Evolutionary conservation across 441 rosid species (phyloP).

Genomic region (Corymbia calophylla): DNA sequence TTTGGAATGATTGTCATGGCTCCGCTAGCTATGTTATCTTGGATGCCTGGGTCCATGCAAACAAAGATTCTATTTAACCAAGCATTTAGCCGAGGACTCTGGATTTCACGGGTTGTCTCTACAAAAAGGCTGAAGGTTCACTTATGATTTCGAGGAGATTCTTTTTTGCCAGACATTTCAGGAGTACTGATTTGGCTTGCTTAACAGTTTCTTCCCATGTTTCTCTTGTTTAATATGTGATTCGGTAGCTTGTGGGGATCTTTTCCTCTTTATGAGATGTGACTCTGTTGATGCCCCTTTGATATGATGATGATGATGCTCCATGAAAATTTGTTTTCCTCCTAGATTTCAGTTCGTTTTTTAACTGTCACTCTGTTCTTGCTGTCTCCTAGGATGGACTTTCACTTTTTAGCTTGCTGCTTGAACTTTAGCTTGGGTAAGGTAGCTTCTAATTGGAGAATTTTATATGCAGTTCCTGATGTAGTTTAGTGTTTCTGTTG

Average conservation of each 20-base stretch:
- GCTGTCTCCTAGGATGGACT: no score
- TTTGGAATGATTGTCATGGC: slow-evolving; percentile 72
- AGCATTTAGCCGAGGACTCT: slow-evolving; percentile 85
- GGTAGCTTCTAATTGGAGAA: no score
- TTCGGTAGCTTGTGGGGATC: neutral
- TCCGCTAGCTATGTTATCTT: slow-evolving; percentile 76
- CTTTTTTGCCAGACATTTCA: neutral
- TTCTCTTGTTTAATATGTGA: neutral
- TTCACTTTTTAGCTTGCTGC: no score
- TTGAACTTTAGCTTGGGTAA: no score
- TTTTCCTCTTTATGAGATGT: neutral
- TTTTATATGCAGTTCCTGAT: no score
- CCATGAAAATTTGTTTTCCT: neutral
- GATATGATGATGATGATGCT: neutral
- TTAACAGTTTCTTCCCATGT: neutral
- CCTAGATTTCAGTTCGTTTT: no score
- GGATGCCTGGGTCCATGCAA: slow-evolving; percentile 96
- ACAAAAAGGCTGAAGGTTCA: slow-evolving; percentile 60
- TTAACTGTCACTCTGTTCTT: no score
- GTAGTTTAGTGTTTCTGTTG: no score
- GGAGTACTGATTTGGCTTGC: neutral
- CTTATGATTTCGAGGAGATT: slow-evolving; percentile 9
- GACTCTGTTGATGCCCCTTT: neutral
- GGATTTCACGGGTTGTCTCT: slow-evolving; percentile 71
- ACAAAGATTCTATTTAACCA: slow-evolving; percentile 85